Conservation (phyloP, 2,329 filamentous ascomycete genomes). For the Teratosphaeria viscida region DNA sequence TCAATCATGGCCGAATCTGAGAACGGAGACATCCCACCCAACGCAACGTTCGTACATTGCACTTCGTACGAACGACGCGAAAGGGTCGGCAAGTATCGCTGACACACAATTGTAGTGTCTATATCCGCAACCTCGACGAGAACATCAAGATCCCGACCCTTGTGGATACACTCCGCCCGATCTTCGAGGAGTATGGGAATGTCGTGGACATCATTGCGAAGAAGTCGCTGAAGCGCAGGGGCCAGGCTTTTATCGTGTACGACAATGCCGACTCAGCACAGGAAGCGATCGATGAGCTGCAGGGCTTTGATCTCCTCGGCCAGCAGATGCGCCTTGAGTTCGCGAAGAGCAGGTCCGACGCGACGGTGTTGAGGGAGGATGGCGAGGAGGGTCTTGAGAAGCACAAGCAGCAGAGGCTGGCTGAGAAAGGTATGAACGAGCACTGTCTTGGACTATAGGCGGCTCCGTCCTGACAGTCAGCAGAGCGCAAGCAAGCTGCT, state of each 20-base stretch:
- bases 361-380: conserved; percentile 66
- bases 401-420: conserved; percentile 73
- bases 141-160: conserved; percentile 72
- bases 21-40: conserved; percentile 17
- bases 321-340: conserved; percentile 80
- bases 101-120: conserved; percentile 17
- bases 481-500: conserved; percentile 68
- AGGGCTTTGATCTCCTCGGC: conserved; percentile 86
- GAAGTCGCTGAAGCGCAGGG: conserved; percentile 82
- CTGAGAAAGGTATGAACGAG: conserved; percentile 65
- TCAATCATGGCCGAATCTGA: conserved; percentile 3
- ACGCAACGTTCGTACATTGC: conserved; percentile 34
- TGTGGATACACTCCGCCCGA: conserved; percentile 58
- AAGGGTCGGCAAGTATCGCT: conserved; percentile 13
- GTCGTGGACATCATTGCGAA: conserved; percentile 80
- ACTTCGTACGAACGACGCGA: conserved; percentile 29
- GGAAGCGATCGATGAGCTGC: conserved; percentile 74
- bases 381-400: conserved; percentile 71
- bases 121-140: conserved; percentile 75
- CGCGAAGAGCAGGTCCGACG: conserved; percentile 77
- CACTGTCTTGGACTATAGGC: neutral
- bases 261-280: conserved; percentile 68
- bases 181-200: conserved; percentile 83
- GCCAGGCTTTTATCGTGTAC: conserved; percentile 92
- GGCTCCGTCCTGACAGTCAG: conserved; percentile 34